Evolutionary conservation across 345 rosid genomes (phyloP).

Genomic region (Moringa oleifera): DNA sequence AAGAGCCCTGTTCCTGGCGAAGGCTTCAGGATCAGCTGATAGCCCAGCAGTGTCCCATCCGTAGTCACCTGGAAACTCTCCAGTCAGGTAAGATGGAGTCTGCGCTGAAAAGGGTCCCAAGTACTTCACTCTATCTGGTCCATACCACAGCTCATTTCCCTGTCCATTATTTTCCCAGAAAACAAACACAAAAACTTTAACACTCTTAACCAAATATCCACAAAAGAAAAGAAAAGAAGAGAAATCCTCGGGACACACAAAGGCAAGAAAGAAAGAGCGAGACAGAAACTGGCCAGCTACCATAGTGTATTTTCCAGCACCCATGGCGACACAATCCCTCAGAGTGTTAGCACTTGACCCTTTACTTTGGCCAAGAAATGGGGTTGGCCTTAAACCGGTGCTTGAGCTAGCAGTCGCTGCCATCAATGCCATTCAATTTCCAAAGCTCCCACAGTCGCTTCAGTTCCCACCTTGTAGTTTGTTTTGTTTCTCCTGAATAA

Average conservation of each 20-base stretch:
- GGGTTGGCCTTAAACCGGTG: constrained; percentile 51
- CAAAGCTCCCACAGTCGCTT: not conserved
- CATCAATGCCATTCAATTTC: constrained; percentile 41
- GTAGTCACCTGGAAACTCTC: constrained; percentile 94
- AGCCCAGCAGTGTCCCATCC: constrained; percentile 99
- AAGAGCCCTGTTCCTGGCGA: constrained; percentile 94
- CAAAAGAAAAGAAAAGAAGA: not conserved
- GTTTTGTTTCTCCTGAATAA: no score
- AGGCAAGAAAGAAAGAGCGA: not conserved
- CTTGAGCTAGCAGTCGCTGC: constrained; percentile 58
- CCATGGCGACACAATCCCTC: constrained; percentile 63
- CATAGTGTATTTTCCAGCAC: constrained; percentile 69
- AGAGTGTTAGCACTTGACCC: constrained; percentile 52
- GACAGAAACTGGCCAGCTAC: constrained; percentile 17
- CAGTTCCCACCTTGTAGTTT: no score
- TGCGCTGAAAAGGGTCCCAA: constrained; percentile 97
- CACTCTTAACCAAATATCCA: constrained; percentile 3
- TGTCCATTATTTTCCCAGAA: constrained; percentile 18
- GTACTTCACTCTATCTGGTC: constrained; percentile 93
- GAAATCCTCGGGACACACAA: not conserved
- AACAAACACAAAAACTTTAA: constrained; percentile 9
- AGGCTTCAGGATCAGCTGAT: constrained; percentile 95
- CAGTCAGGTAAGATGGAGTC: constrained; percentile 84
- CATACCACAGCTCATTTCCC: constrained; percentile 90
- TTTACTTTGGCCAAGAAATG: constrained; percentile 67